Evolutionary conservation across 2,329 filamentous ascomycete species (phyloP), one percentile per base, ranked within the genome.

Genomic region (Tolypocladium pustulatum): DNA sequence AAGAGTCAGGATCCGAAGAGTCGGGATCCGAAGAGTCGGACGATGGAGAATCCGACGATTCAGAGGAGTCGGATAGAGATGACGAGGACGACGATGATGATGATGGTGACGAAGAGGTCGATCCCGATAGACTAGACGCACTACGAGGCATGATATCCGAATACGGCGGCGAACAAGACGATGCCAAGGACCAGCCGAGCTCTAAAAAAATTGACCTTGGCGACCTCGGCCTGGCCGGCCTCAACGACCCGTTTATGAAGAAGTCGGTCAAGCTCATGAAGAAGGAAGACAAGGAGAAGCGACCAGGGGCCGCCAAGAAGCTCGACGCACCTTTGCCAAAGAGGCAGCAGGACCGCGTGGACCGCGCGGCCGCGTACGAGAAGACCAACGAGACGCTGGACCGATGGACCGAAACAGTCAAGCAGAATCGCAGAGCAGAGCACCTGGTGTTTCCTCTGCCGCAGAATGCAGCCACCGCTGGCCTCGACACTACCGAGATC

Each of bases 351-450:
- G 91, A 92, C 69, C 85, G 86, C 55, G 75, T 97, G 20, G 88
- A 96, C 67, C 89, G 94, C 56, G 78, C 80, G 57, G 91, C 86
- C 30, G 94, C 94, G 3, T 95, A 92, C 66, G 85, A 91, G 40
- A 92, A 96, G 77, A 92, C 91, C 56, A 96, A 95, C 67, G 88
- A 97, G 72, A 93, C 91, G 0, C 78, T 99, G 32, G 86, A 90
- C 62, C 85, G 91, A 66, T 99, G 94, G 94, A 88, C 88, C 37
- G 93, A 97, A 61, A 97, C 94, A 0, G 91, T 99, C 67, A 96
- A 97, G 75, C 85, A 90, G 37, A 97, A 97, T 72, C 88, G 94
- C 60, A 83, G 91, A 65, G 92, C 93, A 1, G 94, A 97, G 63
- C 91, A 96, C 71, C 78, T 99, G 15, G 80, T 87, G 25, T 99